Evolutionary conservation across 2,329 filamentous ascomycete genomes (phyloP), one percentile per base, ranked within the genome.

Genomic region (Fusarium begoniae): DNA sequence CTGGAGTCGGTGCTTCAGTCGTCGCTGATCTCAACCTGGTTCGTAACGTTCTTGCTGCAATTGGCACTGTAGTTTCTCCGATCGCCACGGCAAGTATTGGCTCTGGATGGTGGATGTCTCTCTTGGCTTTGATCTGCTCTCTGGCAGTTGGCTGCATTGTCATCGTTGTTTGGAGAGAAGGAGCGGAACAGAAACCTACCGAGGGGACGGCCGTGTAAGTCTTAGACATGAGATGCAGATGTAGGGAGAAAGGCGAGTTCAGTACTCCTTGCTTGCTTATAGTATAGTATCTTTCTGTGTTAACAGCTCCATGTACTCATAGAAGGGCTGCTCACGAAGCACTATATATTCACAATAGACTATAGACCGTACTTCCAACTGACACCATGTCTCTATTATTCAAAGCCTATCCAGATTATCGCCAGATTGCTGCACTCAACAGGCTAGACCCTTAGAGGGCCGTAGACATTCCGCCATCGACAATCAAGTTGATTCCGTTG

Each of bases 391-490:
- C 6, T 10, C 28, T n/a, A 22, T 14, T 32, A 2, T 22, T 51
- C 22, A 13, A 32, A 10, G 1, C 5, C 22, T 18, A 10, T 32
- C 22, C 8, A 22, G 32, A 2, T 28, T 6, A 20, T 9, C 14
- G 3, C 11, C 17, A 8, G 14, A 14, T 22, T 37, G 24, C n/a
- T 8, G 4, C 11, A 17, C 8, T 26, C 6, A 17, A 12, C 15
- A 28, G 22, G 8, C 6, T 20, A 11, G 7, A 11, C 1, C 7
- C 8, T 37, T 14, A 73, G 1, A 75, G 30, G 0, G 30, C 5
- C 18, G 48, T 63, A 4, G 69, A 66, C 47, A 75, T 62, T 17
- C 63, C 73, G 4, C 78, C 78, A 60, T 80, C 78, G 3, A 80
- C 47, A 14, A 77, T 4, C 18, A 80, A 15, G n/a, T 68, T 77